Evolutionary conservation across 2,329 filamentous ascomycete species (phyloP).

Genomic region (Fusarium pininemorale): DNA sequence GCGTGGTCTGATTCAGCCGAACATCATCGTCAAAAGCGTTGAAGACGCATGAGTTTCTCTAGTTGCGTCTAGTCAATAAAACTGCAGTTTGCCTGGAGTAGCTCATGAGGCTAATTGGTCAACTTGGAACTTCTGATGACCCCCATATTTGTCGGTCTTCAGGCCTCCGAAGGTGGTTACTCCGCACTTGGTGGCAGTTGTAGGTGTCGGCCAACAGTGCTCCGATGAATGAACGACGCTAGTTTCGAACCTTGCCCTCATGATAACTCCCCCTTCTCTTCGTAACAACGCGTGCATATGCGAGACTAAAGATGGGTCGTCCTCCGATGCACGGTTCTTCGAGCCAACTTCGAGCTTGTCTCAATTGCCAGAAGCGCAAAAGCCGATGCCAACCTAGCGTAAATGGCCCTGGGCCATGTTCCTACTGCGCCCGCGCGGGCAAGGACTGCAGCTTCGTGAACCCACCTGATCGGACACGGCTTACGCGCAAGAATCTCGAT

Average conservation of each 20-base stretch:
- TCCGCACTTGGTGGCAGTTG: neutral
- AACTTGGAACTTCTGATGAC: neutral
- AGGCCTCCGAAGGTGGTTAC: neutral
- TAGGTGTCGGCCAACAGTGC: neutral
- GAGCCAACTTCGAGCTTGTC: neutral
- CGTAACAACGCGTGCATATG: neutral
- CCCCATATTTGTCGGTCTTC: neutral
- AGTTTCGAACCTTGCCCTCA: neutral
- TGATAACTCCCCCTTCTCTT: neutral
- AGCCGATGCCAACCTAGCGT: neutral
- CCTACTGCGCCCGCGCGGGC: neutral
- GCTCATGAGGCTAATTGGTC: neutral
- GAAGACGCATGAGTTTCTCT: neutral
- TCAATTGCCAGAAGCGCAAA: neutral
- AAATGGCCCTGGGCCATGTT: neutral
- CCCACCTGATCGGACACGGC: neutral
- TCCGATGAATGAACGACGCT: neutral
- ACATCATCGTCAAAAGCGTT: neutral
- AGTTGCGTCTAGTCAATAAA: neutral
- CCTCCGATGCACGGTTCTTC: neutral
- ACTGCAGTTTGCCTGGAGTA: accelerated
- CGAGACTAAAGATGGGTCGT: neutral
- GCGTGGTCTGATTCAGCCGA: neutral
- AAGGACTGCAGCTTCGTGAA: neutral
- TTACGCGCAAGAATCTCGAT: neutral